Base-by-base conservation (phyloP, 2,329 filamentous ascomycete genomes). In the Aspergillus pseudoterreus region DNA sequence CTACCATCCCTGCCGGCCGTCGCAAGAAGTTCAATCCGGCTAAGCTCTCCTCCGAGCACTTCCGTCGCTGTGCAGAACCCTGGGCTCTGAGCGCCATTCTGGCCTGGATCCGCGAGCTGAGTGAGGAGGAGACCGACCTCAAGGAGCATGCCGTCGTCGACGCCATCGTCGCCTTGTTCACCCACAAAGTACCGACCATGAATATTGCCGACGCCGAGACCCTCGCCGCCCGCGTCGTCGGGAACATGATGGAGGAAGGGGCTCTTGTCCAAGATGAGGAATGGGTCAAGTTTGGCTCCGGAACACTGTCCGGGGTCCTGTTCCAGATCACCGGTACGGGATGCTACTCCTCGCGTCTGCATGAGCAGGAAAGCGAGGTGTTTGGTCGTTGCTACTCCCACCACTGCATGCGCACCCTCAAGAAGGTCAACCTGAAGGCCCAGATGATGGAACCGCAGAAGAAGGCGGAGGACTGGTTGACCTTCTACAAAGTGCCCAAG, bases 171-270 rank as follows among this genome's bases (percentile, higher is more conserved):
- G 88, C 86, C 27, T 77, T 99, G 6, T 97, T 99, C 69, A 95
- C 90, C 1, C 83, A 89, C 72, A 97, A 96, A 71, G 91, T 99
- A 0, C 92, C 94, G 0, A 99, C 91, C 0, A 96, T 99, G 90
- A 97, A 99, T 62, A 92, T 94, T 39, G 92, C 92, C 5, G 95
- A 99, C 76, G 94, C 94, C 0, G 94, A 99, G 68, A 87, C 86
- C 1, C 78, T 99, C 47, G 90, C 89, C 55, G 82, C 83, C 52
- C 84, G 83, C 38, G 88, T 96, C 0, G 85, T 95, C 2, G 78
- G 84, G 49, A 82, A 86, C 43, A 94, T 99, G 89, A 82, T 92
- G 58, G 80, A 82, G 21, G 84, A 86, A 8, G 86, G 85, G 36
- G 89, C 90, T 10, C 75, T 99, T 30, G 77, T 95, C 4, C 85